Evolutionary conservation across 257 asterid genomes (phyloP).

Genomic region (Eustoma russellianum): DNA sequence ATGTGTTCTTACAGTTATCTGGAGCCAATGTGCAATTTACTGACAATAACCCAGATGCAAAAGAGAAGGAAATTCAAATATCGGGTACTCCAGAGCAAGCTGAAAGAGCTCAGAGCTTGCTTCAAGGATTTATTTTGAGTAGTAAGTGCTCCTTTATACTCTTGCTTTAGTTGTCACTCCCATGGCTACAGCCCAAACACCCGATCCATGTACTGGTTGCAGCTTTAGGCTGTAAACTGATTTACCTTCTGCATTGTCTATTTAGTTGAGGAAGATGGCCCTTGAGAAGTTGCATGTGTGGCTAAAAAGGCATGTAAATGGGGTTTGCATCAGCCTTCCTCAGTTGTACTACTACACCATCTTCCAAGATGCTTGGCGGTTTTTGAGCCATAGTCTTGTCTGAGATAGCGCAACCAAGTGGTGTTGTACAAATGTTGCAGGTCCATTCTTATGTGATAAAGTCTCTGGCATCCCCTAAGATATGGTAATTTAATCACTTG

Average conservation of each 20-base stretch:
- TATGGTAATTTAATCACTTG: no score
- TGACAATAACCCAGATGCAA: constrained; percentile 55
- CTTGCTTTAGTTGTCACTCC: background rate
- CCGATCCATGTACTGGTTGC: no score
- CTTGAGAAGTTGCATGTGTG: constrained; percentile 6
- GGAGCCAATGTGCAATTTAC: constrained; percentile 81
- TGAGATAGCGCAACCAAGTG: no score
- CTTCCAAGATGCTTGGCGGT: no score
- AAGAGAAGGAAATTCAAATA: constrained; percentile 72
- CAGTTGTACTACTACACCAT: no score
- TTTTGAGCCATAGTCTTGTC: no score
- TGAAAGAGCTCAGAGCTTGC: constrained; percentile 94
- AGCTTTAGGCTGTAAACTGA: background rate
- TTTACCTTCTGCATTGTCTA: constrained; percentile 5
- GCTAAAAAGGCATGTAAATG: no score
- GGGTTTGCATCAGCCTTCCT: no score
- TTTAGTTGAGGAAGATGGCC: constrained; percentile 77
- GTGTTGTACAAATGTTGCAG: no score
- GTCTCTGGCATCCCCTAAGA: no score
- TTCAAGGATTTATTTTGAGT: constrained; percentile 91
- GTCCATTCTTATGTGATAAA: no score
- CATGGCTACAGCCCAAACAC: background rate
- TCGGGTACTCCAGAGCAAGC: constrained; percentile 94
- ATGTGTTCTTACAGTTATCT: constrained; percentile 42
- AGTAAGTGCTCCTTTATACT: constrained; percentile 42